Evolutionary conservation across 1,284 basidiomycete species (phyloP).

Genomic region (Golubevia sp.): DNA sequence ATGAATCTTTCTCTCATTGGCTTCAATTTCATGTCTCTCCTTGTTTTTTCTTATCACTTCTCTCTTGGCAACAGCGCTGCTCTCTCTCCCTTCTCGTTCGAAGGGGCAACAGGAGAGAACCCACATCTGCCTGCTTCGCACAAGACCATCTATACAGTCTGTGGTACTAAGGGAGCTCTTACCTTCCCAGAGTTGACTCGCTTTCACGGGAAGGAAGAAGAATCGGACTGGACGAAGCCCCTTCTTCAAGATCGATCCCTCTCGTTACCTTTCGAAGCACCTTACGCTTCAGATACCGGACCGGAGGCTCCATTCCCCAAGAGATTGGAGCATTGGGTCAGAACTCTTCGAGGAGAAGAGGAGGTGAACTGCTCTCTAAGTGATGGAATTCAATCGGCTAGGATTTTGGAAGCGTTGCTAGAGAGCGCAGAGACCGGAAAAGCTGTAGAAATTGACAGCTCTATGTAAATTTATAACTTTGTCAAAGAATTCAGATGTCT

Average conservation of each 20-base stretch:
- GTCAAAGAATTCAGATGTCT: too few species aligned
- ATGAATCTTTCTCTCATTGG: too few species aligned
- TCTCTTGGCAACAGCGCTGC: constrained; percentile 11
- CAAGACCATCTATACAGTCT: constrained; percentile 22
- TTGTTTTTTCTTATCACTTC: too few species aligned
- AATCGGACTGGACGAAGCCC: constrained; percentile 13
- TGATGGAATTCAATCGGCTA: constrained; percentile 10
- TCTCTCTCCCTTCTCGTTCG: constrained; percentile 25
- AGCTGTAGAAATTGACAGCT: too few species aligned
- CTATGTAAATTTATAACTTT: too few species aligned
- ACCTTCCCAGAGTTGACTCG: constrained; percentile 19
- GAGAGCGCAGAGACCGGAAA: constrained; percentile 12
- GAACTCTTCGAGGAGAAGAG: too few species aligned
- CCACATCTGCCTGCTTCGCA: constrained; percentile 15
- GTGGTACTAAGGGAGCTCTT: constrained; percentile 23
- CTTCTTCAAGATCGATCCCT: constrained; percentile 2
- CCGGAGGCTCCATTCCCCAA: constrained; percentile 23
- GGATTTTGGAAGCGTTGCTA: constrained; percentile 9
- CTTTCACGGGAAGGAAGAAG: constrained; percentile 9
- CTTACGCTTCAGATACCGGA: constrained; percentile 3
- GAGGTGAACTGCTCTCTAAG: constrained; percentile 9
- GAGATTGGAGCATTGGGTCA: too few species aligned
- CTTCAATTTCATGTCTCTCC: too few species aligned
- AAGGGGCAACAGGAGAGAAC: constrained; percentile 34
- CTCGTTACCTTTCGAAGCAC: background rate